phyloP scores from a whole-genome alignment of 345 rosid species.

The Raphanus sativus region DNA sequence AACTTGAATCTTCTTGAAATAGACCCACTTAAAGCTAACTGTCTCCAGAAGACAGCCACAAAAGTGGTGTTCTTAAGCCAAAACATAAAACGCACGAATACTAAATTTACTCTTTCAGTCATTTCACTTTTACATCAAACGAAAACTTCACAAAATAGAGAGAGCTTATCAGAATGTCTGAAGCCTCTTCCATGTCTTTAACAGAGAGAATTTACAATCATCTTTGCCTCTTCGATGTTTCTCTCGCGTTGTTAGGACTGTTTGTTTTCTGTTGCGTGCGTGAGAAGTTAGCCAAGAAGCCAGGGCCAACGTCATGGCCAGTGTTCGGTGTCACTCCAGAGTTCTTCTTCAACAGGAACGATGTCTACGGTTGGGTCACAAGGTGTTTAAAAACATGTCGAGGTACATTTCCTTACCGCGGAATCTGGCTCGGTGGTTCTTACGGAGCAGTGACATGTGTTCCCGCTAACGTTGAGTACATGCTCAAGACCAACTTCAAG shows the following conservation, averaged over 20 bases:
- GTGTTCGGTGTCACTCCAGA: constrained; percentile 57
- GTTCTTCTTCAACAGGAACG: constrained; percentile 37
- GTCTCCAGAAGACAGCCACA: constrained; percentile 16
- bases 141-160: neutral
- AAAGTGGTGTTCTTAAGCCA: constrained; percentile 14
- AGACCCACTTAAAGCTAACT: neutral
- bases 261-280: constrained; percentile 52
- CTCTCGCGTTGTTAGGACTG: constrained; percentile 47
- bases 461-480: constrained; percentile 61
- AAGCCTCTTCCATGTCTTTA: constrained; percentile 15
- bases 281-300: constrained; percentile 50
- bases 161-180: constrained; percentile 5
- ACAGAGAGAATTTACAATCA: constrained; percentile 32
- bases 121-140: constrained; percentile 8
- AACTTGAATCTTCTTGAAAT: constrained; percentile 1
- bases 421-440: constrained; percentile 59
- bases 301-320: constrained; percentile 66
- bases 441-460: constrained; percentile 54
- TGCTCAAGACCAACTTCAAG: constrained; percentile 60
- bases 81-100: constrained; percentile 17
- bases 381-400: constrained; percentile 43
- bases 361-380: constrained; percentile 48
- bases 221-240: constrained; percentile 44
- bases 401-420: constrained; percentile 53
- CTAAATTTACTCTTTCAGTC: neutral